Percentiles rank a stretch among this genome's conserved stretches.
Conservation (phyloP, 805 yeast genomes). For the Candida fluviatilis region DNA sequence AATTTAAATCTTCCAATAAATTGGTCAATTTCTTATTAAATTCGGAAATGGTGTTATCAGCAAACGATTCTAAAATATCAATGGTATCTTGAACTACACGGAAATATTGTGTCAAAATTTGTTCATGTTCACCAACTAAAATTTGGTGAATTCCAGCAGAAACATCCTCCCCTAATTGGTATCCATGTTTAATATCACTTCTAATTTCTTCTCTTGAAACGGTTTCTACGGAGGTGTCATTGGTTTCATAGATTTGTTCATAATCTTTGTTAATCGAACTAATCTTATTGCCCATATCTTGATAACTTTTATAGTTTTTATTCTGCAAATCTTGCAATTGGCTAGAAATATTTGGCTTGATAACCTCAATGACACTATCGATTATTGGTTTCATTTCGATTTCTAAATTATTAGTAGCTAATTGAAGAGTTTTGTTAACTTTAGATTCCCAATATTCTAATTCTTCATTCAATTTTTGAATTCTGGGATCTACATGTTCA, state of each 20-base stretch:
- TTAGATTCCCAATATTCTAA: conserved; percentile 29
- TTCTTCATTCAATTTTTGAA: conserved; percentile 23
- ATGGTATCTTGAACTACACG: conserved; percentile 40
- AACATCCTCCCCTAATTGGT: conserved; percentile 18
- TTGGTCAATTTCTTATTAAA: conserved; percentile 57
- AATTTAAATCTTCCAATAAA: conserved; percentile 13
- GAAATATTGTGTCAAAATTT: conserved; percentile 27
- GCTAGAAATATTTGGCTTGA: conserved; percentile 22
- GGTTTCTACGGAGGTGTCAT: conserved; percentile 14
- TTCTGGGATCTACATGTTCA: conserved; percentile 3
- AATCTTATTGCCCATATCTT: conserved; percentile 26
- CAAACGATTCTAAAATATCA: conserved; percentile 71
- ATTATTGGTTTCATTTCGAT: conserved; percentile 27
- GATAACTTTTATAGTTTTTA: conserved; percentile 26
- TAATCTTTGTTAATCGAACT: conserved; percentile 29
- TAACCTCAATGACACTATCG: conserved; percentile 17
- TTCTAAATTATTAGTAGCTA: conserved; percentile 30
- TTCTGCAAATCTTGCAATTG: conserved; percentile 25
- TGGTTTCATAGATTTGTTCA: conserved; percentile 22
- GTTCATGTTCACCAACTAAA: conserved; percentile 24
- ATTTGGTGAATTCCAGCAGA: conserved; percentile 19
- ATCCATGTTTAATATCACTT: conserved; percentile 25
- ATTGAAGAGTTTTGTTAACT: conserved; percentile 29
- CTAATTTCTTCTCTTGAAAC: conserved; percentile 34
- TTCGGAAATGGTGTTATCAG: conserved; percentile 61